Evolutionary conservation across 129 eudicot genomes (phyloP).

Genomic region (sunflower (Helianthus annuus)): HanXRQr2.0-SUNRISE NC_035446.2:54406187-54406686

Average conservation of each 20-base stretch:
- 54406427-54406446: neutral
- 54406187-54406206: slow-evolving; percentile 53
- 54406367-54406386: slow-evolving; percentile 75
- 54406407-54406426: slow-evolving; percentile 48
- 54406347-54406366: slow-evolving; percentile 54
- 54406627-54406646: slow-evolving; percentile 71
- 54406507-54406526: slow-evolving; percentile 54
- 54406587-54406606: slow-evolving; percentile 61
- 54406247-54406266: neutral
- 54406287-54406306: slow-evolving; percentile 71
- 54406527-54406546: slow-evolving; percentile 65
- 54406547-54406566: slow-evolving; percentile 61
- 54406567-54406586: slow-evolving; percentile 31
- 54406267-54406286: slow-evolving; percentile 54
- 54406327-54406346: slow-evolving; percentile 60
- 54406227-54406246: neutral
- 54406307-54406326: slow-evolving; percentile 54
- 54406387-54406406: slow-evolving; percentile 74
- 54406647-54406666: slow-evolving; percentile 56
- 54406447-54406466: neutral
- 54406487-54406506: slow-evolving; percentile 76
- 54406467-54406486: neutral
- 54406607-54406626: slow-evolving; percentile 75
- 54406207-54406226: neutral
- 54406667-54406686: slow-evolving; percentile 72